Percentiles rank a stretch among this genome's conserved stretches.
Evolutionary conservation across 2,329 filamentous ascomycete genomes (phyloP).

Genomic region (Colletotrichum cereale): DNA sequence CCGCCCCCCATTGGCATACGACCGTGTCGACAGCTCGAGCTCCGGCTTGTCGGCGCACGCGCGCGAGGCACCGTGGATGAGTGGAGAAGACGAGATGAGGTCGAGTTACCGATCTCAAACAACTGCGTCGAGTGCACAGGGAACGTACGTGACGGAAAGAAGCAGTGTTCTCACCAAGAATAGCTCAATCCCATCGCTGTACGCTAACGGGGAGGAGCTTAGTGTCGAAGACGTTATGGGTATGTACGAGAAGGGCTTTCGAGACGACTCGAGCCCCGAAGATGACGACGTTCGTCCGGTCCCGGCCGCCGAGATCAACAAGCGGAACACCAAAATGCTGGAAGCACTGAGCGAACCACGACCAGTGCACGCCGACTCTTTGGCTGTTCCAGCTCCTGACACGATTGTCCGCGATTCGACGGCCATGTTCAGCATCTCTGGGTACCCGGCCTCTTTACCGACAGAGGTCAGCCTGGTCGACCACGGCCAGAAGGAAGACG

Average conservation of each 20-base stretch:
- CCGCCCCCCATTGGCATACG: constrained; percentile 46
- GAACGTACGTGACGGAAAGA: constrained; percentile 78
- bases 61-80: constrained; percentile 61
- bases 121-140: constrained; percentile 68
- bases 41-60: constrained; percentile 47
- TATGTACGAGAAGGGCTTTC: constrained; percentile 75
- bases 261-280: constrained; percentile 54
- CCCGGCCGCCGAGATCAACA: constrained; percentile 56
- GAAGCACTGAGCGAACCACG: constrained; percentile 56
- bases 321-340: constrained; percentile 53
- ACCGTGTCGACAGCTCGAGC: constrained; percentile 52
- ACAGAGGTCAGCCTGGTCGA: constrained; percentile 40
- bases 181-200: constrained; percentile 78
- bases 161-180: constrained; percentile 86
- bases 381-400: constrained; percentile 39
- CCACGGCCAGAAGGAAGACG: constrained; percentile 43
- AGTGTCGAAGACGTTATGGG: constrained; percentile 78
- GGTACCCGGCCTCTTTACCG: constrained; percentile 55
- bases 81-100: constrained; percentile 62
- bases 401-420: constrained; percentile 50
- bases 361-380: constrained; percentile 44
- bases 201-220: constrained; percentile 64
- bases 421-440: constrained; percentile 54
- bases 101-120: constrained; percentile 69
- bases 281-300: constrained; percentile 51